These are phyloP conservation scores for Malus orientalis DNA, from an alignment of 306 rosid species.

Conservation along the genomic window DNA sequence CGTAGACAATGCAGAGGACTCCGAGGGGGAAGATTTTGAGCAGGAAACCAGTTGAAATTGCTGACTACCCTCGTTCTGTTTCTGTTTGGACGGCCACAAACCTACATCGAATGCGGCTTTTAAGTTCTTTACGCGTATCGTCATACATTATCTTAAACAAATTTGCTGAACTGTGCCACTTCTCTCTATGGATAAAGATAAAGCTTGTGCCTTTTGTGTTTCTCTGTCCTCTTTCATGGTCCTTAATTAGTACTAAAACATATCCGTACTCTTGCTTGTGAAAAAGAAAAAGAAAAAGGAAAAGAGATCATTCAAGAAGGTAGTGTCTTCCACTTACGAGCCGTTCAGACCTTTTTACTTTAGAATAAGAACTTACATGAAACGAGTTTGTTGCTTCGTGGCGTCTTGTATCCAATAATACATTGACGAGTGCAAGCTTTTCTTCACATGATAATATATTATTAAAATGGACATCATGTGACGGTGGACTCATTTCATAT, in stretches of 20 bases:
- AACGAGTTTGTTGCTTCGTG: fast-evolving
- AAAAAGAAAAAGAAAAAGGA: too few species aligned
- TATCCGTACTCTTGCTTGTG: not conserved
- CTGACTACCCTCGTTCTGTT: not conserved
- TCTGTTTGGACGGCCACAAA: not conserved
- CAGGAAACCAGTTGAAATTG: slow-evolving; percentile 75
- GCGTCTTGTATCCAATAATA: too few species aligned
- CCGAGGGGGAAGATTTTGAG: slow-evolving; percentile 92
- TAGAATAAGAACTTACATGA: too few species aligned
- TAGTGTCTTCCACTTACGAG: too few species aligned
- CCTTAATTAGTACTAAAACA: not conserved
- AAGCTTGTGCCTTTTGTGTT: not conserved
- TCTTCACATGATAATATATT: too few species aligned
- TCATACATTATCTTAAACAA: not conserved
- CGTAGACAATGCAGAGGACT: slow-evolving; percentile 75
- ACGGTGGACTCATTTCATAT: too few species aligned
- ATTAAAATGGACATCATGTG: too few species aligned
- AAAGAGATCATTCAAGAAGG: too few species aligned
- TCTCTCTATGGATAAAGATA: not conserved
- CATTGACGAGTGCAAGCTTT: too few species aligned
- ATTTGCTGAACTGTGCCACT: not conserved
- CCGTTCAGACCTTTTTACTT: too few species aligned
- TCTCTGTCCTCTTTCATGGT: not conserved
- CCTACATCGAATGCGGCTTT: not conserved
- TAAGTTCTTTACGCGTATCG: not conserved